Base-by-base conservation (phyloP, 768 basidiomycete species). In the Cystobasidium ongulense region DNA sequence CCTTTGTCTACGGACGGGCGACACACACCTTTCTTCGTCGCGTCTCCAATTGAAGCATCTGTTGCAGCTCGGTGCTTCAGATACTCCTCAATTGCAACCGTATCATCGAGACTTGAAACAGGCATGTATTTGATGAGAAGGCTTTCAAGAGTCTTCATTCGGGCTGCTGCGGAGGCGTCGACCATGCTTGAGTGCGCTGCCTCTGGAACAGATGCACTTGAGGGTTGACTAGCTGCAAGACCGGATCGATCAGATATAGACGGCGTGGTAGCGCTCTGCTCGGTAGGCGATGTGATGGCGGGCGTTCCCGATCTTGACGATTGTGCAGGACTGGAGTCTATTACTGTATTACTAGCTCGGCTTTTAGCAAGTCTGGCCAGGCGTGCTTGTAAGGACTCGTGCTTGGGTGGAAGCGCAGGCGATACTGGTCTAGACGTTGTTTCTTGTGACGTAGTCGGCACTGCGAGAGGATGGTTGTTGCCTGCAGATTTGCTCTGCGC, bases 321-420 rank as follows among this genome's bases (percentile, higher is more conserved):
- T n/a, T 8, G 21, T 25, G 50, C 65, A 52, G 41, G 41, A 39
- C 33, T 27, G 4, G 65, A n/a, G 36, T 67, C 31, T 7, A 18
- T 10, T 7, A 41, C 33, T n/a, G 68, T 10, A 8, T 17, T 53
- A 11, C 33, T 46, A 13, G 52, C 21, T 18, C 57, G 57, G 57
- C 29, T 29, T 23, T 59, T 59, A 27, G 57, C 57, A 5, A 71
- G 52, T 38, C 68, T 31, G 17, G 68, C 68, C 15, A 71, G 31
- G 33, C 68, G 52, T 21, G 68, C 68, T n/a, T 52, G 50, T 18
- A 71, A 35, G 10, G 52, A 57, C 43, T 71, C 68, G 53, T 54
- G 68, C 25, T 71, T 71, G 15, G 65, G 65, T 10, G 46, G 50
- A 13, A 52, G 68, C 1, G 31, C 43, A 25, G 68, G 50, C 7